A percentile compares a stretch with the other conserved stretches of the same genome.
These are phyloP conservation scores for Lunasporangiospora selenospora DNA, from an alignment of 192 early-diverging fungal genomes.

Conservation along the genomic window DNA sequence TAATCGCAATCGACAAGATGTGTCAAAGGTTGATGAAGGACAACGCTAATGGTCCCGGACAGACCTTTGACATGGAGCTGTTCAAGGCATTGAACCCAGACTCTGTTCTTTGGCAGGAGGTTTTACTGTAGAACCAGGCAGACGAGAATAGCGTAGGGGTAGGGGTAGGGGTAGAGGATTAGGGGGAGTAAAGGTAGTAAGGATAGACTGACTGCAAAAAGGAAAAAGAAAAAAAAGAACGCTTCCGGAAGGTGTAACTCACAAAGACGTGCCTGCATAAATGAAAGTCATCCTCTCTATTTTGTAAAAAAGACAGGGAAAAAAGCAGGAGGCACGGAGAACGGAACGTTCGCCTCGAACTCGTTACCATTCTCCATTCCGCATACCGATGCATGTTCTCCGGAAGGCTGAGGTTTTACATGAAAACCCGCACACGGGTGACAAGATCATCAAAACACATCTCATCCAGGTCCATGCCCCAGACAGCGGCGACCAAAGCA, in stretches of 20 bases:
- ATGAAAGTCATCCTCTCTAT: too few relatives aligned
- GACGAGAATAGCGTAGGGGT: too few relatives aligned
- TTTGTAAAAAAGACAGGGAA: too few relatives aligned
- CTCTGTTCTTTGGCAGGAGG: constrained; percentile 61
- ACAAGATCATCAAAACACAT: constrained; percentile 33
- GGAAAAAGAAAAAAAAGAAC: too few relatives aligned
- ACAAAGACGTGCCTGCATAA: too few relatives aligned
- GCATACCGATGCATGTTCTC: constrained; percentile 41
- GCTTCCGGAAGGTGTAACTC: too few relatives aligned
- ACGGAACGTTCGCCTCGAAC: too few relatives aligned
- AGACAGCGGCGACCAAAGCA: background rate
- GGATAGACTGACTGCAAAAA: too few relatives aligned
- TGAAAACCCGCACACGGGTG: constrained; percentile 45
- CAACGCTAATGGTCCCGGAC: constrained; percentile 32
- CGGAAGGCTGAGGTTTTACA: constrained; percentile 17
- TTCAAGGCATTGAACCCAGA: constrained; percentile 70
- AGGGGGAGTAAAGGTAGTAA: too few relatives aligned
- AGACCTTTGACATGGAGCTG: constrained; percentile 60
- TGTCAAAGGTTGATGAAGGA: constrained; percentile 57
- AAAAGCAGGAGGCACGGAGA: too few relatives aligned
- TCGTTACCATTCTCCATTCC: too few relatives aligned
- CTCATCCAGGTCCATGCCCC: background rate
- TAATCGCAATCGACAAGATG: constrained; percentile 90
- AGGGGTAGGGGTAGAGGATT: too few relatives aligned
- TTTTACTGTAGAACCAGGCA: constrained; percentile 39